Conservation (phyloP, 1,284 basidiomycete genomes). For the Naganishia cerealis region DNA sequence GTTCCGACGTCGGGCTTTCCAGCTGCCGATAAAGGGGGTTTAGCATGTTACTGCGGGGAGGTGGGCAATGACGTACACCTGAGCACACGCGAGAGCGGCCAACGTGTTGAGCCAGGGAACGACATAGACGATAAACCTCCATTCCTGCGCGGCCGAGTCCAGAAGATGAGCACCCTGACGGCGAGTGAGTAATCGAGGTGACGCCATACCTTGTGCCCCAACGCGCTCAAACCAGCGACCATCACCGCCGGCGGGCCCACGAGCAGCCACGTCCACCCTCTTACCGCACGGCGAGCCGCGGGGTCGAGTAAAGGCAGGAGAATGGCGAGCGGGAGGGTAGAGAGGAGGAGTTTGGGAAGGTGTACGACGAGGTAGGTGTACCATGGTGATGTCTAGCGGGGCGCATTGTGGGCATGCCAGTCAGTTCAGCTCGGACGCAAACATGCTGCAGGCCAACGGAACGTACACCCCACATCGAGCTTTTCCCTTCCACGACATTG, state of each 20-base stretch:
- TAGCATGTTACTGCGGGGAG: not conserved
- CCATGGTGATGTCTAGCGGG: constrained; percentile 66
- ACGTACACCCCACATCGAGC: constrained; percentile 86
- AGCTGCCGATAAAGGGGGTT: not conserved
- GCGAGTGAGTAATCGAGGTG: not conserved
- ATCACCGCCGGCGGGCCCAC: constrained; percentile 60
- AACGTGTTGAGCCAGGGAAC: constrained; percentile 79
- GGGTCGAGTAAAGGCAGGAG: constrained; percentile 48
- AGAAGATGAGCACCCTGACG: not conserved
- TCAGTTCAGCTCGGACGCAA: not conserved
- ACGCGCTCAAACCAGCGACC: constrained; percentile 66
- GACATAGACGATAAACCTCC: constrained; percentile 89
- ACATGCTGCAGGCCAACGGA: not conserved
- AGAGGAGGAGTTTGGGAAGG: constrained; percentile 77
- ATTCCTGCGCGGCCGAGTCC: constrained; percentile 62
- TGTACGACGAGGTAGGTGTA: constrained; percentile 69
- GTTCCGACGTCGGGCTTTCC: constrained; percentile 14
- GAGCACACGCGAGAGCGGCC: constrained; percentile 58
- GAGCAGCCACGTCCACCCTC: constrained; percentile 19
- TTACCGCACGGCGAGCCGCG: constrained; percentile 51
- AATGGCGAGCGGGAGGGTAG: constrained; percentile 64
- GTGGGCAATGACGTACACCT: constrained; percentile 12
- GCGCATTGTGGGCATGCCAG: no score
- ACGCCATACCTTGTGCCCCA: constrained; percentile 69
- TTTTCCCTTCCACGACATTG: constrained; percentile 84